Evolutionary conservation across 768 basidiomycete genomes (phyloP), one percentile per base, ranked within the genome.

Genomic region (Boletus sensibilis): DNA sequence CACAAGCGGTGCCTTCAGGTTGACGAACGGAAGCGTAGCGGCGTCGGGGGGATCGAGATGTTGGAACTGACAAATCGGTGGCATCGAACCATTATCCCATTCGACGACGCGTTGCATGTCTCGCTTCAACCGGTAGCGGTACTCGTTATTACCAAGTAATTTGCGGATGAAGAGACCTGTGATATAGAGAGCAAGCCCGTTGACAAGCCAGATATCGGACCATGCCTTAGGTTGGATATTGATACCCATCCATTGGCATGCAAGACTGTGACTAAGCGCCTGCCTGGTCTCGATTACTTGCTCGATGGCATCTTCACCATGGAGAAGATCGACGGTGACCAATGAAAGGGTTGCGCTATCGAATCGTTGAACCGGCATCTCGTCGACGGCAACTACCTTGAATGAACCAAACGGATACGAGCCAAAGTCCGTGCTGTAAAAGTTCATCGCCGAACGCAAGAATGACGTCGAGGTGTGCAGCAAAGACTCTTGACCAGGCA

Each of bases 201-300:
- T 94, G 55, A 95, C 87, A n/a, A 99, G 84, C 97, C 97, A 99
- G 25, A 87, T 83, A 72, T 99, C 97, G 13, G 93, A 89, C 84
- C 92, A 92, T 29, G 86, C 82, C 75, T 93, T 94, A 50, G 89
- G 94, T 55, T 94, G 87, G 65, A 99, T 93, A 72, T 98, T 96
- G 72, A 99, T 86, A 27, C 97, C 95, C 53, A 92, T 80, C 97
- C 97, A 99, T 72, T 99, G 97, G 60, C 87, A 92, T 9, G 94
- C 95, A 34, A 98, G 80, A 6, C 92, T 88, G 68, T 98, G 92
- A 27, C 87, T 81, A 46, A 99, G 80, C 31, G 85, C 79, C 54
- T 94, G 93, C 14, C 96, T 81, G 1, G 94, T 89, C 68, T 97
- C 94, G 64, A 93, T 81, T 0, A 92, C 92, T 71, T 95, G 94